These are phyloP conservation scores for Kodamaea leandrae DNA, from an alignment of 805 yeast genomes.

Conservation along the genomic window DNA sequence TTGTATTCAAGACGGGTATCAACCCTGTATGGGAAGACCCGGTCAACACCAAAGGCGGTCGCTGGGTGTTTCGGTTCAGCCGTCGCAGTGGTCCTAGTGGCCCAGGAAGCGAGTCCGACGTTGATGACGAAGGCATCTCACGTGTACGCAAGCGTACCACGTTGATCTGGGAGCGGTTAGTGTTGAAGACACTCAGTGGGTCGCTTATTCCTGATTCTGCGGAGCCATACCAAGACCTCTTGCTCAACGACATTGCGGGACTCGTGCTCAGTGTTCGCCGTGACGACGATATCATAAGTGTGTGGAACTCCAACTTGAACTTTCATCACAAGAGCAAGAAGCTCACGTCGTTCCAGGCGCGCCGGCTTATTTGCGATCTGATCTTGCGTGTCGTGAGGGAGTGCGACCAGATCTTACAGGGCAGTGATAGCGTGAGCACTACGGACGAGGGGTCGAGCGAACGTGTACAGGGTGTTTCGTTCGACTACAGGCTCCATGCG, in stretches of 20 bases:
- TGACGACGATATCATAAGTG: constrained; percentile 56
- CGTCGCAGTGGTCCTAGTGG: constrained; percentile 24
- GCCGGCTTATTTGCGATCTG: constrained; percentile 47
- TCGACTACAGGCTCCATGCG: constrained; percentile 47
- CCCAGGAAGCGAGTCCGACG: constrained; percentile 9
- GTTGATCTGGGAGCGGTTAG: constrained; percentile 55
- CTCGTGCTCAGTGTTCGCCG: constrained; percentile 56
- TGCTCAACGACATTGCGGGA: constrained; percentile 55
- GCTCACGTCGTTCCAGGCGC: constrained; percentile 43
- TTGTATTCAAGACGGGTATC: constrained; percentile 56
- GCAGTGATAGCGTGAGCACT: constrained; percentile 31
- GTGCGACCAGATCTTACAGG: constrained; percentile 43
- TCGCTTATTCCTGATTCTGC: constrained; percentile 41
- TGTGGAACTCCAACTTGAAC: constrained; percentile 58
- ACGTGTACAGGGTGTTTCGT: constrained; percentile 44
- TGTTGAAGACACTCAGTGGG: constrained; percentile 52
- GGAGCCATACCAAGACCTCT: constrained; percentile 34
- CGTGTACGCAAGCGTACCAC: constrained; percentile 34
- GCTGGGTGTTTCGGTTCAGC: constrained; percentile 57
- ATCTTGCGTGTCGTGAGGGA: constrained; percentile 46
- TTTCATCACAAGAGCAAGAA: constrained; percentile 29
- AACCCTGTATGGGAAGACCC: constrained; percentile 72
- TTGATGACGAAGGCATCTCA: constrained; percentile 18
- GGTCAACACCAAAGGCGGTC: constrained; percentile 55
- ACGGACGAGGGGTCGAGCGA: constrained; percentile 36